A percentile compares a stretch with the other conserved stretches of the same genome.
phyloP scores from a whole-genome alignment of 2,329 filamentous ascomycete species.

The Fusarium humuli region DNA sequence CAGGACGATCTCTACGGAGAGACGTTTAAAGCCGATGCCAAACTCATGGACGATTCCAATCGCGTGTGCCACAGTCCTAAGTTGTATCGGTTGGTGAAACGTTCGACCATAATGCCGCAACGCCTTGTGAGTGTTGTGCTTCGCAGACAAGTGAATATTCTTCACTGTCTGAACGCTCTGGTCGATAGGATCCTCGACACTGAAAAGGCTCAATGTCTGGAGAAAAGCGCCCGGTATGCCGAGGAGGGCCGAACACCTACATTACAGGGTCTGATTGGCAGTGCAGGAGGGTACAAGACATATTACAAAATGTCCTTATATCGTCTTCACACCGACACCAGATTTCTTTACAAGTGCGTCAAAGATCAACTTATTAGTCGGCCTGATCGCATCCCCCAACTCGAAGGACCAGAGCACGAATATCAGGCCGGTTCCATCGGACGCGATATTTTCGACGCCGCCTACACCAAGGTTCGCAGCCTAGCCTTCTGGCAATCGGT shows the following conservation, averaged over 20 bases:
- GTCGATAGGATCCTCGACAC: background rate
- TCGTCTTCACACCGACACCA: background rate
- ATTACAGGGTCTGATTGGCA: background rate
- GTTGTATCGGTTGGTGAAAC: too few relatives aligned
- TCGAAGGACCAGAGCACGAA: background rate
- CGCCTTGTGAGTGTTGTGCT: background rate
- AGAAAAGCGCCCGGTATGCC: background rate
- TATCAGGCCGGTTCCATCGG: background rate
- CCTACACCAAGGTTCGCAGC: background rate
- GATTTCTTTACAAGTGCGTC: background rate
- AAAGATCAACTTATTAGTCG: background rate
- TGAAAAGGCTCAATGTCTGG: background rate
- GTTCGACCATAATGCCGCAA: background rate
- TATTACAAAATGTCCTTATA: background rate
- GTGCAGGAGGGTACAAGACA: too few relatives aligned
- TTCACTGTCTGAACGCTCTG: background rate
- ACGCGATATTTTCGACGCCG: background rate
- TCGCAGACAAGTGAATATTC: background rate
- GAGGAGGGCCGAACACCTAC: background rate
- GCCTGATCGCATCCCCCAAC: background rate
- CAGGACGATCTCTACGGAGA: too few relatives aligned
- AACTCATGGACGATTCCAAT: too few relatives aligned
- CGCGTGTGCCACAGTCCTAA: too few relatives aligned
- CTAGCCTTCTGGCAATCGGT: background rate
- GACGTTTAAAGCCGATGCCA: too few relatives aligned